Evolutionary conservation across 2,329 filamentous ascomycete species (phyloP), one percentile per base, ranked within the genome.

Genomic region (Fusarium dimerum): DNA sequence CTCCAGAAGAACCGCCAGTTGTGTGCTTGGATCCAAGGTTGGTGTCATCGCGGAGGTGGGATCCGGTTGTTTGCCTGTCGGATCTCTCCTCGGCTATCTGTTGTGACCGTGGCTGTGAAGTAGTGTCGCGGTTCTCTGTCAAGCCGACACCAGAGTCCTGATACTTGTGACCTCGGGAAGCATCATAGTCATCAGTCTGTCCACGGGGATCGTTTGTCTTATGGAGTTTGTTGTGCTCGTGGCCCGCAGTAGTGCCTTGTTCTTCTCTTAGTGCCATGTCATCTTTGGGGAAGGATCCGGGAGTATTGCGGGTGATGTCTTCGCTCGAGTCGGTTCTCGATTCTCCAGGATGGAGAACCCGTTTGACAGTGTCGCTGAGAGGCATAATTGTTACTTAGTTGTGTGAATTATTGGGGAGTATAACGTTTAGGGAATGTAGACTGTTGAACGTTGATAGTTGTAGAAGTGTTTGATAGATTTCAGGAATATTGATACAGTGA

Each of bases 141-240:
- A 57, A 16, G 1, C 52, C 60, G 1, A 55, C 39, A 2, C 57
- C 57, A 8, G 60, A 59, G 11, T 62, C 60, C 2, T 48, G 56
- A 36, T 60, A 40, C 1, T 43, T 57, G 3, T 62, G 57, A 1
- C 60, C 49, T 5, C 17, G 42, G 18, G 42, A 20, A 10, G 36
- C n/a, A 4, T 47, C 39, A 5, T 57, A 43, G 7, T 38, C 50
- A 11, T 49, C 51, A 17, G 56, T 43, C 45, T 40, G 54, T 29
- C 47, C 56, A 13, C 60, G 52, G 40, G 60, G 57, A 16, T 63
- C 60, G 0, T 61, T 48, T 3, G 57, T 6, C 36, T 63, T 63
- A 48, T 63, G 60, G 26, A 63, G 43, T 40, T 63, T 63, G 43
- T 52, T 61, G 2, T 61, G 59, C 6, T 62, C 55, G 6, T 52